A percentile compares a stretch with the other conserved stretches of the same genome.
These are phyloP conservation scores for Acacia pycnantha DNA, from an alignment of 331 rosid genomes.

Conservation along the genomic window DNA sequence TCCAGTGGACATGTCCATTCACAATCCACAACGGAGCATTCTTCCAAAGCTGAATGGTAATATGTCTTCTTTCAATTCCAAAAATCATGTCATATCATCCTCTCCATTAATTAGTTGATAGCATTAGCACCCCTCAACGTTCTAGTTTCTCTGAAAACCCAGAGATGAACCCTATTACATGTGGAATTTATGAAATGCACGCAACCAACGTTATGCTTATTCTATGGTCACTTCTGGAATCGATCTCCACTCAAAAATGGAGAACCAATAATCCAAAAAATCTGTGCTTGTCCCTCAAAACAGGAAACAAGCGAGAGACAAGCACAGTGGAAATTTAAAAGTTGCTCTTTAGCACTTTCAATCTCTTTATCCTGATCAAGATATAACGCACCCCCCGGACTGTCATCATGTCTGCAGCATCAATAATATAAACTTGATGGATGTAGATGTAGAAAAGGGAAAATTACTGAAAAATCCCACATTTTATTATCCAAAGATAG, in stretches of 20 bases:
- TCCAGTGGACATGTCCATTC: neutral
- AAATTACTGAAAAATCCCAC: no score
- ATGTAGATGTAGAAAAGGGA: no score
- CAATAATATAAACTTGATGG: no score
- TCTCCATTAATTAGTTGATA: neutral
- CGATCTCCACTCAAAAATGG: neutral
- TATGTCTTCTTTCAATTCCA: neutral
- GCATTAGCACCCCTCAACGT: neutral
- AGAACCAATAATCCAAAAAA: conserved; percentile 12
- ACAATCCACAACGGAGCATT: no score
- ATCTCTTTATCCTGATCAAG: neutral
- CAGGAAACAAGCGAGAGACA: neutral
- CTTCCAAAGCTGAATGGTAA: conserved; percentile 26
- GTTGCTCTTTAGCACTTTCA: conserved; percentile 7
- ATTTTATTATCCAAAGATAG: no score
- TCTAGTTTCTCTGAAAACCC: neutral
- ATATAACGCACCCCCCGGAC: neutral
- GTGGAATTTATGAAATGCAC: neutral
- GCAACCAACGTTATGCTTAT: neutral
- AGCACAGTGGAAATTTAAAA: conserved; percentile 34
- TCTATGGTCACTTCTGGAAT: conserved; percentile 31
- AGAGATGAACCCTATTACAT: neutral
- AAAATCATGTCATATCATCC: neutral
- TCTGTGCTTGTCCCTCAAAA: conserved; percentile 1
- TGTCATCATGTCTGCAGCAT: no score